A percentile compares a stretch with the other conserved stretches of the same genome.
Evolutionary conservation across 805 yeast species (phyloP).

Genomic region (Saccharomycodes ludwigii): DNA sequence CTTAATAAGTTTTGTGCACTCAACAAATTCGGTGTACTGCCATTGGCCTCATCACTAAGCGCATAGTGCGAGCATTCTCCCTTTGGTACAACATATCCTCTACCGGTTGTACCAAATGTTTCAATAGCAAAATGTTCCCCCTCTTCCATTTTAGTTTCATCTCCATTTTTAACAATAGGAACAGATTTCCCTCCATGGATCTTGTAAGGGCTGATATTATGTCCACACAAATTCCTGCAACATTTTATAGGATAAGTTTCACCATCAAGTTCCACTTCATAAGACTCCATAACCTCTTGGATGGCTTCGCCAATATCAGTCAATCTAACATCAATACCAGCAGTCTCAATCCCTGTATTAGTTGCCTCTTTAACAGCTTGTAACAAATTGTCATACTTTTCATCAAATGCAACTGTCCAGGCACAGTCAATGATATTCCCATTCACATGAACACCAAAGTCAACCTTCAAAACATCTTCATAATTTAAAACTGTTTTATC

Average conservation of each 20-base stretch:
- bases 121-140: conserved; percentile 97
- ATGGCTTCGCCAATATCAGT: conserved; percentile 93
- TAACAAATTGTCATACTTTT: conserved; percentile 66
- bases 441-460: conserved; percentile 91
- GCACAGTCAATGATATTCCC: conserved; percentile 94
- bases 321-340: conserved; percentile 92
- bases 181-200: conserved; percentile 96
- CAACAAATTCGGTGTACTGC: conserved; percentile 32
- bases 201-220: conserved; percentile 68
- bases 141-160: conserved; percentile 96
- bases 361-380: conserved; percentile 89
- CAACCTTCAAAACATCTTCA: conserved; percentile 94
- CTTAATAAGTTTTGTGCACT: conserved; percentile 59
- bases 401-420: conserved; percentile 80
- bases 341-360: conserved; percentile 80
- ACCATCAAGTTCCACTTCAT: conserved; percentile 86
- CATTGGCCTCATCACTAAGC: conserved; percentile 33
- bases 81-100: conserved; percentile 71
- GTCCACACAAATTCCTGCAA: conserved; percentile 89
- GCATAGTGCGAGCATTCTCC: conserved; percentile 97
- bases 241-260: conserved; percentile 75
- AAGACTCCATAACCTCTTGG: conserved; percentile 95
- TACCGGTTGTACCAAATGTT: conserved; percentile 95
- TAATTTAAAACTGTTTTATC: conserved; percentile 70
- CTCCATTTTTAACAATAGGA: conserved; percentile 90